These are phyloP conservation scores for Aspergillus costaricaensis DNA, from an alignment of 2,329 filamentous ascomycete genomes.

Conservation along the genomic window DNA sequence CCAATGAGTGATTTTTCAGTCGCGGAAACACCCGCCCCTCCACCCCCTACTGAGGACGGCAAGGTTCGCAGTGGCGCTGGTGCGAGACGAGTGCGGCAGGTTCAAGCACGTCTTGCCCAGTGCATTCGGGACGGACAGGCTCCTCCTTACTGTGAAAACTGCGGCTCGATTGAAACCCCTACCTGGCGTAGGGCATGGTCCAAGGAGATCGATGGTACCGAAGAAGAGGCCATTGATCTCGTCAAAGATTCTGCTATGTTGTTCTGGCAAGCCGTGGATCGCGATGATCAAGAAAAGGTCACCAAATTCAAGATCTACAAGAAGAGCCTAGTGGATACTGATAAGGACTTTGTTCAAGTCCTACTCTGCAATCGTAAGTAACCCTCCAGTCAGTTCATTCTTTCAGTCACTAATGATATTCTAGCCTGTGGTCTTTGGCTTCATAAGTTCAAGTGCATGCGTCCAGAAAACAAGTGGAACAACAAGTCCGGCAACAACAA, in stretches of 20 bases:
- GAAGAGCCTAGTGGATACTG: conserved; percentile 67
- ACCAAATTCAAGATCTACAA: conserved; percentile 72
- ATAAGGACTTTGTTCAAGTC: conserved; percentile 71
- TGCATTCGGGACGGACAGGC: conserved; percentile 76
- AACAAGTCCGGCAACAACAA: conserved; percentile 58
- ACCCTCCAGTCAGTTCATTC: not conserved
- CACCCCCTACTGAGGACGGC: conserved; percentile 32
- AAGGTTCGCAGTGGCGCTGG: conserved; percentile 51
- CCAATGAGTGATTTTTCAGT: conserved; percentile 48
- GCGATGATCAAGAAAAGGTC: conserved; percentile 63
- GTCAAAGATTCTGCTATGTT: conserved; percentile 73
- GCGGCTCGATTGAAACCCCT: conserved; percentile 90
- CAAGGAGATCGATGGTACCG: conserved; percentile 71
- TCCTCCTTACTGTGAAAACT: conserved; percentile 88
- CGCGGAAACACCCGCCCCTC: conserved; percentile 40
- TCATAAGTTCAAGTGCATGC: conserved; percentile 80
- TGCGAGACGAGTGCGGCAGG: conserved; percentile 67
- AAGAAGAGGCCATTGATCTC: conserved; percentile 69
- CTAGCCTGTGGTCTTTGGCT: conserved; percentile 90
- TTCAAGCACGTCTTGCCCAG: conserved; percentile 57
- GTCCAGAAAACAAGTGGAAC: conserved; percentile 82
- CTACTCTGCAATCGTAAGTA: conserved; percentile 83
- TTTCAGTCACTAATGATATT: conserved; percentile 11
- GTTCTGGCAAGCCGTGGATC: conserved; percentile 68
- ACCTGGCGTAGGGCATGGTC: conserved; percentile 94